Evolutionary conservation across 2,329 filamentous ascomycete genomes (phyloP), one percentile per base, ranked within the genome.

Genomic region (Catunica adiposa): DNA sequence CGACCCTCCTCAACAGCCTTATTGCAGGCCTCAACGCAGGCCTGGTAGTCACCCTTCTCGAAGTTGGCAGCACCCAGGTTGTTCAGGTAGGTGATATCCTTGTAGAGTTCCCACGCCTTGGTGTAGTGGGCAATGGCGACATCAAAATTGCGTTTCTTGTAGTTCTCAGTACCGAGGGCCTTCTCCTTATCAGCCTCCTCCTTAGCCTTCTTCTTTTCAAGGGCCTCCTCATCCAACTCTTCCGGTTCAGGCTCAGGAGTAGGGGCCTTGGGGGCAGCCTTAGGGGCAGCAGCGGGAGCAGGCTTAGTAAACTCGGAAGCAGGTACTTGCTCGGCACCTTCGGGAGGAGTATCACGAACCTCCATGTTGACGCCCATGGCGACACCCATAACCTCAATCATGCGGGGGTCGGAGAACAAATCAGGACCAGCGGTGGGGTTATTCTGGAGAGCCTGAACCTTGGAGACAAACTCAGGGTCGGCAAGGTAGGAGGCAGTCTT

Each of bases 111-210:
- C 92, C 92, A 98, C 0, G 92, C 92, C 69, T 94, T 94, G 67
- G 70, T 79, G 75, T 98, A 98, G 73, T 98, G 88, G 66, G 83
- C 80, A 64, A 98, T 96, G 53, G 92, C 92, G 65, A 85, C 82
- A 64, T 97, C 92, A 62, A 98, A 96, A 66, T 96, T 83, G 62
- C 88, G 84, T 79, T 97, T 97, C 83, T 98, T 98, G 78, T 98
- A 98, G 68, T 84, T 83, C 63, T 92, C 88, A 14, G 90, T 98
- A 57, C 92, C 92, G 57, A 94, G 75, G 29, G 83, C 86, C 80
- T 98, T 98, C 71, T 96, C 86, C 67, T 89, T 86, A 63, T 98
- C 92, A 47, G 89, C 92, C 60, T 85, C 87, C 64, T 84, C 86
- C 75, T 97, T 94, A 42, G 88, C 87, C 74, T 92, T 86, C 71